Evolutionary conservation across 257 asterid species (phyloP).

Genomic region (Solanum gandarillasii): DNA sequence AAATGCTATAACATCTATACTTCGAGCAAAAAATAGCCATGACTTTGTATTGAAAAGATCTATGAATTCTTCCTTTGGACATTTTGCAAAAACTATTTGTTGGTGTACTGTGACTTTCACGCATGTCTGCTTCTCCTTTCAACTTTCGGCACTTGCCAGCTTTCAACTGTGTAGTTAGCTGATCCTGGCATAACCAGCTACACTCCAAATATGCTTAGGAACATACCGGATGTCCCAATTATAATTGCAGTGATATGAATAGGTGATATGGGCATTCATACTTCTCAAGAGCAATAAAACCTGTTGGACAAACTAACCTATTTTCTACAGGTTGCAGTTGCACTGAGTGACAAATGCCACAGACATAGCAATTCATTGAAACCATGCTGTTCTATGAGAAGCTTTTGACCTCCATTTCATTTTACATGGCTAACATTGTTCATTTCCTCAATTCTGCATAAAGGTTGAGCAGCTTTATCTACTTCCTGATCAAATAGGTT

Average conservation of each 20-base stretch:
- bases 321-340: not conserved
- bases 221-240: not conserved
- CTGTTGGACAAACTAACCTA: not conserved
- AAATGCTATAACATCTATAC: not conserved
- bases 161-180: not conserved
- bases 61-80: not conserved
- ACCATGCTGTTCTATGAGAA: not conserved
- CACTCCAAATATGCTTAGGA: not conserved
- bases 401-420: not conserved
- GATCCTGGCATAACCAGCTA: not conserved
- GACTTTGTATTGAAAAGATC: not conserved
- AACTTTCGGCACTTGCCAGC: not conserved
- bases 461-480: not conserved
- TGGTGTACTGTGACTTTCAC: not conserved
- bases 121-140: not conserved
- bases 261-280: not conserved
- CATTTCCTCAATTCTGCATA: not conserved
- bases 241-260: not conserved
- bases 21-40: not conserved
- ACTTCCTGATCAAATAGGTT: not conserved
- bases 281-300: not conserved
- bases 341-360: not conserved
- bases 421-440: not conserved
- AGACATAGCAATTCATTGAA: not conserved
- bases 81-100: not conserved